Evolutionary conservation across 2,329 filamentous ascomycete genomes (phyloP).

Genomic region (Chaetomiaceae sp.): DNA sequence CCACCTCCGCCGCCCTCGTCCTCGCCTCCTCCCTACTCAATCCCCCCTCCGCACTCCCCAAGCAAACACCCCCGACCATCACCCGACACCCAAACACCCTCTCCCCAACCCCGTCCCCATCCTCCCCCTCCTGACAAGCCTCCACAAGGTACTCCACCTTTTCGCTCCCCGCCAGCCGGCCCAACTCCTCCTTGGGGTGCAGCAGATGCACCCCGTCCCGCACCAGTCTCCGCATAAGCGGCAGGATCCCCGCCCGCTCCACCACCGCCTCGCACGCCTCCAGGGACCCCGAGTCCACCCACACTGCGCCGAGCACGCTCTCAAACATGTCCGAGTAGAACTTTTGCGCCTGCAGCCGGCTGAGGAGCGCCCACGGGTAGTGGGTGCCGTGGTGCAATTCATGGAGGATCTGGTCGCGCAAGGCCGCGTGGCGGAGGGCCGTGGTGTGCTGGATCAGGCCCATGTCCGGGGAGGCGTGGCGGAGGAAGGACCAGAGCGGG

Average conservation of each 20-base stretch:
- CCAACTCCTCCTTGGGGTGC: constrained; percentile 67
- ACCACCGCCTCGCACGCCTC: constrained; percentile 57
- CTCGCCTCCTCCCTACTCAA: constrained; percentile 49
- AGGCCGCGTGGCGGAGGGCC: constrained; percentile 41
- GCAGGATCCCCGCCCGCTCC: constrained; percentile 60
- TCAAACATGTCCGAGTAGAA: constrained; percentile 83
- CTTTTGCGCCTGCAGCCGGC: constrained; percentile 63
- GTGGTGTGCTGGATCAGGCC: constrained; percentile 42
- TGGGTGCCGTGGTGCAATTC: constrained; percentile 46
- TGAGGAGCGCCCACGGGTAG: constrained; percentile 76
- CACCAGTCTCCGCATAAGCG: constrained; percentile 59
- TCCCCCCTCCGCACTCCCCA: constrained; percentile 45
- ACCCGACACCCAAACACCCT: constrained; percentile 44
- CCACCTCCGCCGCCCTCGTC: constrained; percentile 40
- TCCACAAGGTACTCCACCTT: constrained; percentile 52
- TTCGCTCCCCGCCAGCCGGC: constrained; percentile 49
- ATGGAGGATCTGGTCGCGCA: constrained; percentile 46
- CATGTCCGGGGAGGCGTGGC: constrained; percentile 50
- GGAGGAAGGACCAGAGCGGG: constrained; percentile 67
- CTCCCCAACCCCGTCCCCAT: constrained; percentile 24
- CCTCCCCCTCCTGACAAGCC: constrained; percentile 25
- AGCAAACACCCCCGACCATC: constrained; percentile 42
- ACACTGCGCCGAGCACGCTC: constrained; percentile 74
- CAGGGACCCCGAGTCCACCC: constrained; percentile 69
- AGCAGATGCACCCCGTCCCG: constrained; percentile 51